Evolutionary conservation across 257 asterid species (phyloP), one percentile per base, ranked within the genome.

Genomic region (Rauvolfia tetraphylla): DNA sequence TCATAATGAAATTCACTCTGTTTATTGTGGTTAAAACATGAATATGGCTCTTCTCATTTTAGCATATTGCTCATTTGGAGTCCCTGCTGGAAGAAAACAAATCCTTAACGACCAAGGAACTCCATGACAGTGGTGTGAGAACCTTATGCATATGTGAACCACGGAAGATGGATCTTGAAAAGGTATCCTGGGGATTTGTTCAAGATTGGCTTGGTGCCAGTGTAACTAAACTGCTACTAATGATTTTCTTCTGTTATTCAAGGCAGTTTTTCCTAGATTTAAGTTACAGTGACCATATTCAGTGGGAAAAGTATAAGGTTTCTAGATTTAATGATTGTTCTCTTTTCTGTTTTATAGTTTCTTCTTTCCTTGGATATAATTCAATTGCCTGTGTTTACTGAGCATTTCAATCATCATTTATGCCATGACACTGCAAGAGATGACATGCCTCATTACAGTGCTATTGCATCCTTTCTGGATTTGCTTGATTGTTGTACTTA

Each of bases 51-150:
- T 58, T 82, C 49, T 73, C 68, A 66, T 87, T 58, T 63, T 87
- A 95, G 99, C 97, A 88, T 76, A 88, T 84, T 68, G 74, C 96
- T 85, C 97, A 89, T 87, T 82, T 95, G 90, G 98, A 95, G 85
- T 88, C 90, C 22, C 81, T 92, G 70, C 77, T 95, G 84, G 82
- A 85, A 79, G 96, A 89, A 69, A 86, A 88, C 80, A 86, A 73
- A 78, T 85, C 83, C 66, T 86, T 89, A 49, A 88, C 99, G n/a
- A 88, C 98, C 53, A 84, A 62, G 81, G 94, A 88, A 70, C 81
- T 87, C 77, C 99, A 95, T 75, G 98, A 87, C 73, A 83, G 86
- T 84, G 96, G 96, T 79, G 93, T 94, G 73, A 86, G 97, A 83
- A 94, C 98, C 63, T 72, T 95, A 68, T 90, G 97, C 89, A 87